Percentiles rank a stretch among this genome's conserved stretches.
Evolutionary conservation across 2,329 filamentous ascomycete genomes (phyloP).

Genomic region (Talaromyces sp.): DNA sequence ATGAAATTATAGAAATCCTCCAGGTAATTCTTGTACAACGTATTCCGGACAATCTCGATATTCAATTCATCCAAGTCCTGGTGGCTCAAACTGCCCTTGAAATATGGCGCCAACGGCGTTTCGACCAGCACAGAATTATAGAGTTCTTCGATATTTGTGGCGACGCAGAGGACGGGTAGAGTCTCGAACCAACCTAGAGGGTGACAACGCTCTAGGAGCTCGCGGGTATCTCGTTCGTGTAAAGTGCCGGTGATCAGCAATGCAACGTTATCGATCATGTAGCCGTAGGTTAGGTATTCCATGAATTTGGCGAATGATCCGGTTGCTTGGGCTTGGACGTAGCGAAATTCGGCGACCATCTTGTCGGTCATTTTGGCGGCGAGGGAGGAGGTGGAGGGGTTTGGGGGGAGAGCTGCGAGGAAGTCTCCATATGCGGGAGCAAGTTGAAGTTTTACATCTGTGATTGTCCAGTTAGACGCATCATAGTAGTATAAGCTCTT

Average conservation of each 20-base stretch:
- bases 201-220: constrained; percentile 92
- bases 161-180: constrained; percentile 95
- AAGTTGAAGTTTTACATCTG: constrained; percentile 97
- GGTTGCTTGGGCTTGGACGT: constrained; percentile 88
- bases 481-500: constrained; percentile 6
- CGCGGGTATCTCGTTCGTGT: constrained; percentile 93
- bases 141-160: constrained; percentile 96
- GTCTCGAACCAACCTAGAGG: constrained; percentile 99
- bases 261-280: constrained; percentile 99
- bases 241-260: constrained; percentile 96
- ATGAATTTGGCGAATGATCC: constrained; percentile 92
- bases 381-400: constrained; percentile 92
- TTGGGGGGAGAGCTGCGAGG: constrained; percentile 86
- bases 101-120: constrained; percentile 92
- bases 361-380: constrained; percentile 97
- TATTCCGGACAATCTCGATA: constrained; percentile 98
- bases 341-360: constrained; percentile 94
- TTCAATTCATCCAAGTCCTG: constrained; percentile 98
- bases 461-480: constrained; percentile 20
- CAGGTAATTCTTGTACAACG: constrained; percentile 98
- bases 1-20: constrained; percentile 97
- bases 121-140: constrained; percentile 98
- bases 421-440: constrained; percentile 97
- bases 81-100: constrained; percentile 94
- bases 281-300: constrained; percentile 97